Conservation (phyloP, 176 grass and related monocot genomes). For the Ensete glaucum region DNA sequence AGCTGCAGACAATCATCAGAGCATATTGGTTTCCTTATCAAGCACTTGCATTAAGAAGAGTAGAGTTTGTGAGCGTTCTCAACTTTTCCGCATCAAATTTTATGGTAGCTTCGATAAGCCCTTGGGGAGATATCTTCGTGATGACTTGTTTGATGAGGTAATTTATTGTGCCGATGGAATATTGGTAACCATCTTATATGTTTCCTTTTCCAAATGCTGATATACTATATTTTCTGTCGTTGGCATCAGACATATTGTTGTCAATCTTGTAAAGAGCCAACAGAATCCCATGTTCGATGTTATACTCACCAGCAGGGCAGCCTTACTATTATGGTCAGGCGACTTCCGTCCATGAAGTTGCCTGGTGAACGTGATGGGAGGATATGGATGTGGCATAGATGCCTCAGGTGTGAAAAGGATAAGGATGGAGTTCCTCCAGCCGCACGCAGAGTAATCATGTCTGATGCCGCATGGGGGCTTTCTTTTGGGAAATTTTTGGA, state of each 20-base stretch:
- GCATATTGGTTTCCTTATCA: conserved; percentile 78
- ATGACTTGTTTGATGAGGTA: conserved; percentile 95
- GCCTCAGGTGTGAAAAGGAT: conserved; percentile 57
- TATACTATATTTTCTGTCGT: not conserved
- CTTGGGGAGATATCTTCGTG: conserved; percentile 72
- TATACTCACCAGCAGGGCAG: conserved; percentile 77
- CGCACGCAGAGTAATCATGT: conserved; percentile 68
- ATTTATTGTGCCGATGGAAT: conserved; percentile 1
- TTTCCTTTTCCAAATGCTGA: not conserved
- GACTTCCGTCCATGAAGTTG: conserved; percentile 44
- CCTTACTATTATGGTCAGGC: conserved; percentile 69
- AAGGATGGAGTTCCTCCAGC: conserved; percentile 61
- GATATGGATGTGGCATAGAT: conserved; percentile 99
- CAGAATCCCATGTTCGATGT: conserved; percentile 72
- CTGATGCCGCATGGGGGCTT: conserved; percentile 78
- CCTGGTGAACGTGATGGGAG: conserved; percentile 64
- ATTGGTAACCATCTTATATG: not conserved
- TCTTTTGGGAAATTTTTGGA: conserved; percentile 98
- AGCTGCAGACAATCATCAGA: conserved; percentile 55
- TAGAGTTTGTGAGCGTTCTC: conserved; percentile 44
- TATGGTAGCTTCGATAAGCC: conserved; percentile 92
- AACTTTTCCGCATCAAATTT: conserved; percentile 76
- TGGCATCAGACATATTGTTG: conserved; percentile 59
- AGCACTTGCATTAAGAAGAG: conserved; percentile 62
- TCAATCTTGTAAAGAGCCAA: conserved; percentile 61